Evolutionary conservation across 805 yeast species (phyloP), one percentile per base, ranked within the genome.

Genomic region (Starmerella khaoyaiensis): DNA sequence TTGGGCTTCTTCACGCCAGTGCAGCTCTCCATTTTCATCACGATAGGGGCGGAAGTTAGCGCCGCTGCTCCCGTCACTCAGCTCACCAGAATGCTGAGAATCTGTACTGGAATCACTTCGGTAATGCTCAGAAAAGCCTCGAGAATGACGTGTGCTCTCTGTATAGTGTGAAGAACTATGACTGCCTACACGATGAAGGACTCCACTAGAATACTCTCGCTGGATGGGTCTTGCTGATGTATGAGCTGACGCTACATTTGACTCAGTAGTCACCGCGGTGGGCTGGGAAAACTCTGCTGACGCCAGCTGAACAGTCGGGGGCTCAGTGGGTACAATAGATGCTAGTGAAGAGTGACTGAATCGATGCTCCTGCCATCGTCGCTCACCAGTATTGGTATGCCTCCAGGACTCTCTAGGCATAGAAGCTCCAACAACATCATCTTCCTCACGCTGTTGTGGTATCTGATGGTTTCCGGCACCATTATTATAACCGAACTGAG

Each of bases 281-380:
- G 35, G 33, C 26, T 28, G 29, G 21, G 4, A 15, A 12, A 41
- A 42, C 33, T 55, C 54, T 8, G 33, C 41, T 26, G 77, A 79
- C 3, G 79, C 83, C 28, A 83, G 64, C 51, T 83, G 69, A 26
- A 84, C 82, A 4, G 81, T 78, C 52, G 83, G 68, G 32, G 84
- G 67, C 54, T 82, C 81, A 1, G 95, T 82, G 22, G 86, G 44
- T 5, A 35, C 75, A 23, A 86, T 86, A 0, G 94, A 83, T 20
- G 83, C 84, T 40, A 79, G 51, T 0, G 95, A 80, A 26, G 69
- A 70, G 39, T 72, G 64, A 33, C 51, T 46, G 8, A 93, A 77
- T 24, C 71, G 74, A 54, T 87, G 71, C 31, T 71, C 63, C 45
- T 64, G 62, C 64, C 67, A 61, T 28, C 56, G 41, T 25, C 55